Percentiles rank a stretch among this genome's conserved stretches.
These are phyloP conservation scores for Phylloboletellus chloephorus DNA, from an alignment of 1,284 basidiomycete genomes.

Conservation along the genomic window DNA sequence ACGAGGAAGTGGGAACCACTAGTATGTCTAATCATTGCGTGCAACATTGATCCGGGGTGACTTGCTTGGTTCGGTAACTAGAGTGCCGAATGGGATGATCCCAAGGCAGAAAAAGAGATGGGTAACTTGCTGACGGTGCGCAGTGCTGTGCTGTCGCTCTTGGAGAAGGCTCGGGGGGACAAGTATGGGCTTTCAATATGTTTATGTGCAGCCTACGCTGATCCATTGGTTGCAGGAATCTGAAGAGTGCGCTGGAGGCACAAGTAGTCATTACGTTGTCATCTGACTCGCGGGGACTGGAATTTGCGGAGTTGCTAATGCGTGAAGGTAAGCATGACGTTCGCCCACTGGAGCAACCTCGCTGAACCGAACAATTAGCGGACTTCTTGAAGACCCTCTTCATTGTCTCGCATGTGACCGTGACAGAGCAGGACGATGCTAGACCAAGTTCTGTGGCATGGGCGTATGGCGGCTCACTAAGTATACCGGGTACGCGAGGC, in stretches of 20 bases:
- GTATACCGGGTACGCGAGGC: conserved; percentile 38
- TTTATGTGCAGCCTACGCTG: not conserved
- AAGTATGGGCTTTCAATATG: conserved; percentile 43
- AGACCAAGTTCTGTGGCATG: conserved; percentile 39
- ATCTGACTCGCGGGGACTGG: conserved; percentile 20
- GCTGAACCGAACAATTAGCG: conserved; percentile 36
- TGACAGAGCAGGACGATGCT: conserved; percentile 41
- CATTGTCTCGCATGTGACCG: conserved; percentile 65
- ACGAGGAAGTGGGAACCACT: conserved; percentile 54
- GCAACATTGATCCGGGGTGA: conserved; percentile 3
- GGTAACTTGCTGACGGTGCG: conserved; percentile 50
- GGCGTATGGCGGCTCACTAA: conserved; percentile 42
- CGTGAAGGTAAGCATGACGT: conserved; percentile 43
- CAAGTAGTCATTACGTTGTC: conserved; percentile 53
- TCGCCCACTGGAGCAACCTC: not conserved
- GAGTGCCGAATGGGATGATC: conserved; percentile 52
- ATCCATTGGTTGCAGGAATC: conserved; percentile 38
- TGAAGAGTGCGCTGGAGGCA: conserved; percentile 73
- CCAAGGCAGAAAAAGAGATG: conserved; percentile 54
- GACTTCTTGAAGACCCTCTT: conserved; percentile 64
- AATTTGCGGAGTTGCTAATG: conserved; percentile 35
- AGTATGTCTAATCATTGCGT: conserved; percentile 35
- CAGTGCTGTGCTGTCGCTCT: conserved; percentile 48
- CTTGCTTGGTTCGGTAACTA: conserved; percentile 23
- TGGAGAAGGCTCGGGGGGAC: conserved; percentile 66